phyloP scores from a whole-genome alignment of 129 eudicot genomes.

The Deinandra increscens region DNA sequence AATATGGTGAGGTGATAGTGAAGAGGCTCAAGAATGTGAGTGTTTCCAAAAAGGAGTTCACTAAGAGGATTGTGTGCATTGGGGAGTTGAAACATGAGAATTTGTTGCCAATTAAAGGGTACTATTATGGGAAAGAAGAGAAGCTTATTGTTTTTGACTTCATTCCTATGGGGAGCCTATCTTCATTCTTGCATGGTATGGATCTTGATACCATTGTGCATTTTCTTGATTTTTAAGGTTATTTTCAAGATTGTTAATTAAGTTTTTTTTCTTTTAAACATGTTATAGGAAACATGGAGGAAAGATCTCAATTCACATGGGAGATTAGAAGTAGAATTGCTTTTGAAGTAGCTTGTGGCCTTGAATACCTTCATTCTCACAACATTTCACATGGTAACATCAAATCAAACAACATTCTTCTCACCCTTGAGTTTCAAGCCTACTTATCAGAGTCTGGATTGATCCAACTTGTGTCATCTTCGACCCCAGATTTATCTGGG shows the following conservation, averaged over 20 bases:
- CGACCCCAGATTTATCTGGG: slow-evolving; percentile 32
- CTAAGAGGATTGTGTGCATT: slow-evolving; percentile 39
- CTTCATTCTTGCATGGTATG: slow-evolving; percentile 60
- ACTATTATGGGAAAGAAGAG: slow-evolving; percentile 62
- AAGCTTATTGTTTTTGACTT: slow-evolving; percentile 57
- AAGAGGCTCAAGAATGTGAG: slow-evolving; percentile 61
- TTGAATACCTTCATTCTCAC: slow-evolving; percentile 49
- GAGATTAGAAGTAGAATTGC: slow-evolving; percentile 47
- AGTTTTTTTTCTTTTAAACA: not conserved
- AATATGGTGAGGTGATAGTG: slow-evolving; percentile 46
- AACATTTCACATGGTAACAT: slow-evolving; percentile 51
- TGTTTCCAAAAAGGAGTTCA: slow-evolving; percentile 49
- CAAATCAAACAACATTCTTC: slow-evolving; percentile 51
- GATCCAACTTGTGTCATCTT: slow-evolving; percentile 41
- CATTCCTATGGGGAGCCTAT: slow-evolving; percentile 60
- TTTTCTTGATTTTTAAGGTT: not conserved
- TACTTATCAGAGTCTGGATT: slow-evolving; percentile 45
- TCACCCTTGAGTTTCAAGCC: slow-evolving; percentile 28
- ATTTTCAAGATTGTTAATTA: not conserved
- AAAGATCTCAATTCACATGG: slow-evolving; percentile 41
- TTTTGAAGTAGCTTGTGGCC: slow-evolving; percentile 41
- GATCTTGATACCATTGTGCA: not conserved
- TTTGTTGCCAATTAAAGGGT: slow-evolving; percentile 51
- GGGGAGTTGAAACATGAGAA: slow-evolving; percentile 54
- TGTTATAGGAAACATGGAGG: slow-evolving; percentile 33